Evolutionary conservation across 176 grass and related monocot genomes (phyloP).

Genomic region (Dactylis glomerata): DNA sequence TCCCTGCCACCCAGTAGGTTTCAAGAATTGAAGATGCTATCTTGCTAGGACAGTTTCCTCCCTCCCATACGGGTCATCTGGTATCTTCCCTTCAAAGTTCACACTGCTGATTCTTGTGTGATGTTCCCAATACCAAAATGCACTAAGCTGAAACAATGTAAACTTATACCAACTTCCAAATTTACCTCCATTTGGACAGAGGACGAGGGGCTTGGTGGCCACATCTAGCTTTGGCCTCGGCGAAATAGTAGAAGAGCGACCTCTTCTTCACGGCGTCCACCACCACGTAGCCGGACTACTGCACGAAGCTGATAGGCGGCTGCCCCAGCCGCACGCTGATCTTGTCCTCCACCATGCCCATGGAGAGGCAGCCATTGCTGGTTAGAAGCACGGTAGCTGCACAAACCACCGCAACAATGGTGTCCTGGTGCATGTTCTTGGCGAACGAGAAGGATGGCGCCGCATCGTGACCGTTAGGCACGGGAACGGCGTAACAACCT

Average conservation of each 20-base stretch:
- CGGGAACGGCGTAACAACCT: no score
- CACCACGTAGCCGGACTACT: constrained; percentile 87
- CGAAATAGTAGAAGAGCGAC: constrained; percentile 96
- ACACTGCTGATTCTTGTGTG: not conserved
- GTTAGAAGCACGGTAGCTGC: constrained; percentile 13
- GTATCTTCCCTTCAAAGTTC: not conserved
- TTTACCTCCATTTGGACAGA: constrained; percentile 98
- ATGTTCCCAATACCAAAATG: constrained; percentile 22
- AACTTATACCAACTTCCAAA: not conserved
- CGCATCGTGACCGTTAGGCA: no score
- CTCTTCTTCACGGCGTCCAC: constrained; percentile 60
- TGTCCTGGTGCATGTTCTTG: constrained; percentile 22
- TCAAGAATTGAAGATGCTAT: not conserved
- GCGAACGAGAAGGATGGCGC: not conserved
- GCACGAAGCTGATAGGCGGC: constrained; percentile 65
- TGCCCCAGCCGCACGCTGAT: constrained; percentile 71
- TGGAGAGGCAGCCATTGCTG: constrained; percentile 7
- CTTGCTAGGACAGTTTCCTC: not conserved
- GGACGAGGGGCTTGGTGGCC: constrained; percentile 83
- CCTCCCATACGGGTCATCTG: not conserved
- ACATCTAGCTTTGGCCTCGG: constrained; percentile 78
- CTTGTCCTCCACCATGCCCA: constrained; percentile 42
- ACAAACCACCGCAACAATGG: constrained; percentile 14
- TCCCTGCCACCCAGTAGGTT: not conserved
- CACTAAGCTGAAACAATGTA: not conserved